phyloP scores from a whole-genome alignment of 2,329 filamentous ascomycete genomes.

The Lasiodiplodia citricola region DNA sequence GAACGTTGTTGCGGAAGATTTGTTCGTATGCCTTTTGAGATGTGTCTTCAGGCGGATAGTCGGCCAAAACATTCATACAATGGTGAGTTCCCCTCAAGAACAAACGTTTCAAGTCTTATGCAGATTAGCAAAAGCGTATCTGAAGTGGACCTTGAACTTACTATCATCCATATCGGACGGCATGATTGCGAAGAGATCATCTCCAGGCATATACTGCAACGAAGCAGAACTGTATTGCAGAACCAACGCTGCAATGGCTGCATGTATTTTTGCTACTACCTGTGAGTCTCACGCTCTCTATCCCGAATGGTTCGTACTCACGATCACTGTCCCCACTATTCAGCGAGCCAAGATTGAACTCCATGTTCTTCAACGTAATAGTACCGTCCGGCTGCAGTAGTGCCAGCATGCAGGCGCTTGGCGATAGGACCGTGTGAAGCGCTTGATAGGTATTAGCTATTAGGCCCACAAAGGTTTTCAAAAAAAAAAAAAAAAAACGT shows the following conservation, averaged over 20 bases:
- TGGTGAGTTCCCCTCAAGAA: constrained; percentile 71
- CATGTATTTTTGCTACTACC: constrained; percentile 30
- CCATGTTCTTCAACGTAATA: constrained; percentile 49
- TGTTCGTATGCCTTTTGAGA: constrained; percentile 70
- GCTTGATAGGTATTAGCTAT: constrained; percentile 27
- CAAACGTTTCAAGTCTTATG: constrained; percentile 36
- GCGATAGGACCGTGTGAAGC: constrained; percentile 53
- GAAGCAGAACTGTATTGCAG: constrained; percentile 50
- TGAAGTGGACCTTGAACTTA: not conserved
- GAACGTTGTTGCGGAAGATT: constrained; percentile 34
- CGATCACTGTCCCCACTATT: constrained; percentile 28
- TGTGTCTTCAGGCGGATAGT: constrained; percentile 78
- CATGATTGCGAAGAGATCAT: constrained; percentile 55
- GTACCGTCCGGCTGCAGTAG: constrained; percentile 51
- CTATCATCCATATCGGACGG: constrained; percentile 34
- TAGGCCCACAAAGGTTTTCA: too few species aligned
- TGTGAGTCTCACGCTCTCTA: not conserved
- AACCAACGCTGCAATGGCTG: constrained; percentile 48
- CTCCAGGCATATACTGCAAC: constrained; percentile 53
- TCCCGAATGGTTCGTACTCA: constrained; percentile 2
- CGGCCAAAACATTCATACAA: constrained; percentile 61
- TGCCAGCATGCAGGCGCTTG: constrained; percentile 54
- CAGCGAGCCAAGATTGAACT: constrained; percentile 43
- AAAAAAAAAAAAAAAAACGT: constrained; percentile 35
- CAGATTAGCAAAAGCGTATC: not conserved